Evolutionary conservation across 2,329 filamentous ascomycete genomes (phyloP), one percentile per base, ranked within the genome.

Genomic region (Sporothrix schenckii): DNA sequence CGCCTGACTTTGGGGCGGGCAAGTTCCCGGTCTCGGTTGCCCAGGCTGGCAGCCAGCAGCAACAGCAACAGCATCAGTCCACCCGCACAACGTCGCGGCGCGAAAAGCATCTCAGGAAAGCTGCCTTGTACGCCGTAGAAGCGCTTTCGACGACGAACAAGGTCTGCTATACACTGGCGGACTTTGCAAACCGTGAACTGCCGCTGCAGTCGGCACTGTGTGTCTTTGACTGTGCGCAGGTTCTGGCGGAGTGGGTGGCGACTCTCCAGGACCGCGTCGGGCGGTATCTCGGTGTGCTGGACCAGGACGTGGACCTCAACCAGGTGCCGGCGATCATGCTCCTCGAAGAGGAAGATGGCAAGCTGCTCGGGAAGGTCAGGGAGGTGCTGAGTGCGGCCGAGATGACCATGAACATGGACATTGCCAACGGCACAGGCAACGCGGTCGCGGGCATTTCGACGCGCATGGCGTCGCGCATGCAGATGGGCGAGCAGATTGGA

Each of bases 251-350:
- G 80, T 99, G 94, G 94, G 87, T 95, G 53, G 92, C 92, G 5
- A 95, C 93, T 1, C 88, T 98, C 3, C 95, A 99, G 79, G 94
- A 97, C 77, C 91, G 95, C 10, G 91, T 97, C n/a, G 94, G 94
- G 0, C 89, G 89, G 4, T 97, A 95, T 76, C 80, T 98, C 6
- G 94, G 94, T 4, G 88, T 97, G 6, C 85, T 98, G 1, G 94
- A 94, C 14, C 90, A 91, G 71, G 92, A 97, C 73, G 87, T 95
- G 47, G 93, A 97, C 75, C 85, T 92, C 67, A 84, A 85, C 0
- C 90, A 94, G 74, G 91, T 97, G 9, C 93, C 93, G 2, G 92
- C 90, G 2, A 91, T 97, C 70, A 93, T 97, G 88, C 86, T 97
- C 4, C 84, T 98, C 0, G 94, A 97, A 76, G 92, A 95, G 21